A percentile compares a stretch with the other conserved stretches of the same genome.
Conservation (phyloP, 768 basidiomycete species). For the Xerocomus spinulosus region DNA sequence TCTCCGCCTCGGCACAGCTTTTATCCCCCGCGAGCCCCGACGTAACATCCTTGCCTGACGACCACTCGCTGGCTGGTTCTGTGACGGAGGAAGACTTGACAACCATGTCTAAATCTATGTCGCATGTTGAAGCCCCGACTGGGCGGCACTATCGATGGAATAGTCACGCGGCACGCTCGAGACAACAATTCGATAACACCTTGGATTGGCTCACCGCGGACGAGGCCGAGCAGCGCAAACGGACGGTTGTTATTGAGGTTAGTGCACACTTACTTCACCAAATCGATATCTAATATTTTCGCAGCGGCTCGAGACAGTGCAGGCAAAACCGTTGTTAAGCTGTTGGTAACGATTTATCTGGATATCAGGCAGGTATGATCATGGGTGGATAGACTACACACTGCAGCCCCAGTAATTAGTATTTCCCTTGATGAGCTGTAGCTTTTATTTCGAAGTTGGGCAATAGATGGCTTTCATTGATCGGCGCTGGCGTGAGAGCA, state of each 20-base stretch:
- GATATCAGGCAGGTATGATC: not conserved
- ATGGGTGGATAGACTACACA: slow-evolving; percentile 6
- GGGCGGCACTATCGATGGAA: slow-evolving; percentile 35
- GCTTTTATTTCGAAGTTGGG: not conserved
- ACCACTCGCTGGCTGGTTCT: slow-evolving; percentile 49
- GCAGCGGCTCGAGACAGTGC: slow-evolving; percentile 71
- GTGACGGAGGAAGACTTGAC: slow-evolving; percentile 67
- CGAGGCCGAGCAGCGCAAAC: slow-evolving; percentile 41
- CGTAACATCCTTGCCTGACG: slow-evolving; percentile 53
- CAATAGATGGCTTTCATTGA: no score
- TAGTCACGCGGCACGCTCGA: slow-evolving; percentile 25
- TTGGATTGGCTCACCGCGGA: slow-evolving; percentile 46
- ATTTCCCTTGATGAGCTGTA: not conserved
- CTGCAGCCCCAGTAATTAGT: not conserved
- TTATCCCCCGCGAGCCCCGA: slow-evolving; percentile 57
- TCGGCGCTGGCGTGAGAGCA: not conserved
- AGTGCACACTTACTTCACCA: slow-evolving; percentile 10
- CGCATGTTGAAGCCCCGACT: slow-evolving; percentile 56
- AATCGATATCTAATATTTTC: slow-evolving; percentile 2
- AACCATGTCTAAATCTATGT: slow-evolving; percentile 71
- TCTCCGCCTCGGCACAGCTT: slow-evolving; percentile 39
- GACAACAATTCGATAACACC: slow-evolving; percentile 29
- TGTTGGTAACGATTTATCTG: slow-evolving; percentile 50
- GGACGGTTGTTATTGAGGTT: slow-evolving; percentile 71
- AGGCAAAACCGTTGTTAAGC: slow-evolving; percentile 62